These are phyloP conservation scores for Diplotaxis tenuifolia DNA, from an alignment of 345 rosid species.

Conservation along the genomic window DNA sequence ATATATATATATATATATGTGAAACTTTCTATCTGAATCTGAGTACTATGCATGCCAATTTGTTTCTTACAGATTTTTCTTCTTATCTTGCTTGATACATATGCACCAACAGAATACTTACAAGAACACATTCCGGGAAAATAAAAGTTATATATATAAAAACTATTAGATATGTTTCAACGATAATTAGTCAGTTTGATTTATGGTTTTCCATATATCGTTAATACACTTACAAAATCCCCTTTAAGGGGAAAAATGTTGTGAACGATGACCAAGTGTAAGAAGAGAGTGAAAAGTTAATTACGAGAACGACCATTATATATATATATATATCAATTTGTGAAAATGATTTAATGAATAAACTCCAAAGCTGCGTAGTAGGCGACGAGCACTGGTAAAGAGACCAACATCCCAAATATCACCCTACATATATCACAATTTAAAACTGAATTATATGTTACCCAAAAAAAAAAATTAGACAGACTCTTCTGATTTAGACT, in stretches of 20 bases:
- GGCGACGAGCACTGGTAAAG: constrained; percentile 62
- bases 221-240: constrained; percentile 16
- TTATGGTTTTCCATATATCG: constrained; percentile 8
- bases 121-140: not conserved
- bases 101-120: not conserved
- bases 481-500: constrained; percentile 12
- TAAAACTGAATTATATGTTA: not conserved
- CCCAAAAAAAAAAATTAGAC: not conserved
- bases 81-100: not conserved
- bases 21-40: not conserved
- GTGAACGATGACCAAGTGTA: not conserved
- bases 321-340: not conserved
- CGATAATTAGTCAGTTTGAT: not conserved
- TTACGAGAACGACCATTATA: not conserved
- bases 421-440: constrained; percentile 49
- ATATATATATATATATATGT: no score
- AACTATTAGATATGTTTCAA: not conserved
- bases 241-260: not conserved
- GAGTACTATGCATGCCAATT: not conserved
- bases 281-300: not conserved
- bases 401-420: constrained; percentile 65
- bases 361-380: constrained; percentile 57
- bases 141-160: not conserved
- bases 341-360: constrained; percentile 18
- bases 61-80: not conserved